Evolutionary conservation across 202 grass and related monocot species (phyloP).

Genomic region (Dendrocalamus latiflorus): DNA sequence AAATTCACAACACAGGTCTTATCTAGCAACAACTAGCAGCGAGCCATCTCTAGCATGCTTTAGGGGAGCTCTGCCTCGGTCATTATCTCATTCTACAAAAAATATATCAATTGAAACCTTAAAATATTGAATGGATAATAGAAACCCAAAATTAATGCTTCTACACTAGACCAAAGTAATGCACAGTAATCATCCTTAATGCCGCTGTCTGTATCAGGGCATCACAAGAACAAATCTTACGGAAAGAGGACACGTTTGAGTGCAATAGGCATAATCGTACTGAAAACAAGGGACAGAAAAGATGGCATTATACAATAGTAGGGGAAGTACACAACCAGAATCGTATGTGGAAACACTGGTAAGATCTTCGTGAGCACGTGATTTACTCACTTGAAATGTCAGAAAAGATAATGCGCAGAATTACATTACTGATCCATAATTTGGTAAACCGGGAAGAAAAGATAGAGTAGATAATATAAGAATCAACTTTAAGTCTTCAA

Average conservation of each 20-base stretch:
- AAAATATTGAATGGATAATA: no score
- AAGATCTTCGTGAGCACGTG: not conserved
- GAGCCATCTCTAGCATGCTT: no score
- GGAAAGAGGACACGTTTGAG: not conserved
- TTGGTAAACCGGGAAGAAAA: not conserved
- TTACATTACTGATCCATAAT: not conserved
- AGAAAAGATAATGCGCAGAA: not conserved
- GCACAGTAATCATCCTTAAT: not conserved
- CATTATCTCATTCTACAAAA: no score
- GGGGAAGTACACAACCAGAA: not conserved
- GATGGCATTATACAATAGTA: not conserved
- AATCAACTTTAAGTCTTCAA: not conserved
- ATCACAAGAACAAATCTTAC: not conserved
- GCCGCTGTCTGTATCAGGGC: not conserved
- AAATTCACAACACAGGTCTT: no score
- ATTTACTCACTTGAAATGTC: constrained; percentile 4
- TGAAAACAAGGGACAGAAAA: not conserved
- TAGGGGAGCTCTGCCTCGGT: no score
- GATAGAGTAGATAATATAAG: not conserved
- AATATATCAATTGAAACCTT: no score
- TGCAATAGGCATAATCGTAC: not conserved
- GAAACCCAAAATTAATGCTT: no score
- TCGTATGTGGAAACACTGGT: not conserved
- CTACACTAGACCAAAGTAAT: not conserved
- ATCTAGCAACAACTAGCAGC: no score